phyloP scores from a whole-genome alignment of 169 alveolate species.

The Cryptosporidium ubiquitum region DNA sequence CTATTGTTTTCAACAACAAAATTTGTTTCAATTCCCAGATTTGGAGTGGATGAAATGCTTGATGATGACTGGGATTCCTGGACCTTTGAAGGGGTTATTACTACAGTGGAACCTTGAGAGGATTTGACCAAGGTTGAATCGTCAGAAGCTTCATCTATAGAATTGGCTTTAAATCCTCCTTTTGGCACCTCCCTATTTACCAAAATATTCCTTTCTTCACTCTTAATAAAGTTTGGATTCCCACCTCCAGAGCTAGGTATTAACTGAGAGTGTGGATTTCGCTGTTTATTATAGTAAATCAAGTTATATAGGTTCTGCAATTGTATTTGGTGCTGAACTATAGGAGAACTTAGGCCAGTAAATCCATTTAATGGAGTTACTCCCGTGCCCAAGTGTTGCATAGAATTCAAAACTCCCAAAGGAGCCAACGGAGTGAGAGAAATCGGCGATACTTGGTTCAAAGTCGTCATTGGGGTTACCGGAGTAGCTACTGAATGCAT shows the following conservation, averaged over 20 bases:
- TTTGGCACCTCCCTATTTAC: background rate
- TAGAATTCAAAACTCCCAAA: background rate
- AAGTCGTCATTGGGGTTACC: conserved; percentile 13
- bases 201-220: background rate
- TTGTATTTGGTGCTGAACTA: conserved; percentile 18
- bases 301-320: conserved; percentile 16
- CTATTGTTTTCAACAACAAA: background rate
- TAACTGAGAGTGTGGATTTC: background rate
- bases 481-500: background rate
- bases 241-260: background rate
- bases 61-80: conserved; percentile 5
- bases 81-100: background rate
- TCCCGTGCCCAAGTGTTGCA: background rate
- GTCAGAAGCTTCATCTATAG: conserved; percentile 13
- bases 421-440: conserved; percentile 5
- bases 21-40: background rate
- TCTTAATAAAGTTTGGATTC: background rate
- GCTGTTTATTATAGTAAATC: background rate
- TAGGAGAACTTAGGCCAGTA: background rate
- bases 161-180: background rate
- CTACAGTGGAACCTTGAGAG: conserved; percentile 54
- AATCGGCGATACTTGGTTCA: background rate
- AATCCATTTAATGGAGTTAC: background rate
- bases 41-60: background rate
- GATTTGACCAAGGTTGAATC: conserved; percentile 36